Conservation (phyloP, 1,139 yeast genomes). For the Yamadazyma sp. region DNA sequence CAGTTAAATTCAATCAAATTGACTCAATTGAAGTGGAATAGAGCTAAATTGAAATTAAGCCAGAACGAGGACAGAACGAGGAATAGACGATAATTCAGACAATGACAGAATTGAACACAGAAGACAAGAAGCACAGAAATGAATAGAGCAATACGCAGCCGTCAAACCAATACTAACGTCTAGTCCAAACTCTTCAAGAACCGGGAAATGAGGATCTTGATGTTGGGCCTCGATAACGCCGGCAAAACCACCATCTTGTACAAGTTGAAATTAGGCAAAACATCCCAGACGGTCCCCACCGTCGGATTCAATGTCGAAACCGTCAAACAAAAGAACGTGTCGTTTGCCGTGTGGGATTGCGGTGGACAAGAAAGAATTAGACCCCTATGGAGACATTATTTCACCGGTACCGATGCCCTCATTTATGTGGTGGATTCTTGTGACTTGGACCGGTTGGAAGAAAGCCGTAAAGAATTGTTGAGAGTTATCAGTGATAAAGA, state of each 20-base stretch:
- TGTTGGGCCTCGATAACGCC: constrained; percentile 91
- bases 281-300: constrained; percentile 85
- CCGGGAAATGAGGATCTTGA: constrained; percentile 68
- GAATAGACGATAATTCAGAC: too few species aligned
- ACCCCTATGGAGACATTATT: constrained; percentile 93
- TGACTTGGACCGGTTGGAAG: constrained; percentile 69
- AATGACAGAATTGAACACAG: too few species aligned
- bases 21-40: too few species aligned
- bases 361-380: constrained; percentile 93
- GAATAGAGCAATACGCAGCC: too few species aligned
- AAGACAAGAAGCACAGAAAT: too few species aligned
- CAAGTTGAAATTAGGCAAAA: constrained; percentile 71
- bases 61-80: neutral
- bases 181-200: constrained; percentile 58
- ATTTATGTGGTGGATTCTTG: constrained; percentile 88
- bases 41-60: too few species aligned
- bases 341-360: constrained; percentile 95
- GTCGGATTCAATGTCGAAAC: constrained; percentile 96
- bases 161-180: constrained; percentile 6
- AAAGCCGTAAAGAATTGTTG: constrained; percentile 74
- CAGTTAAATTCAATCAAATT: too few species aligned
- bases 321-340: constrained; percentile 80
- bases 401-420: constrained; percentile 91
- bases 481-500: constrained; percentile 79
- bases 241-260: constrained; percentile 83